A percentile compares a stretch with the other conserved stretches of the same genome.
phyloP scores from a whole-genome alignment of 2,329 filamentous ascomycete genomes.

The Pyrenophora graminea region DNA sequence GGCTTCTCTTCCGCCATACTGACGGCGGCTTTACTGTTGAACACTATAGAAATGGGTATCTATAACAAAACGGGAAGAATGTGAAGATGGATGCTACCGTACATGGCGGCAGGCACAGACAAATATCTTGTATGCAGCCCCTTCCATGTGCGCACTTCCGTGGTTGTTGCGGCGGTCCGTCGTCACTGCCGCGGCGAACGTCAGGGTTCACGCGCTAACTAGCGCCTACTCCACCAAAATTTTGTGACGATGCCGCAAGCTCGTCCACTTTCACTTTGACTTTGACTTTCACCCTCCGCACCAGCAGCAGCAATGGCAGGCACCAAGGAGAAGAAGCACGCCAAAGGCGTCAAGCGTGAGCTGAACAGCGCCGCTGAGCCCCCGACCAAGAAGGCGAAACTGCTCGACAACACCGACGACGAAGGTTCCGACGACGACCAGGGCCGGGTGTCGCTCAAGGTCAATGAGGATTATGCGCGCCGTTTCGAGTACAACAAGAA shows the following conservation, averaged over 20 bases:
- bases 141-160: constrained; percentile 10
- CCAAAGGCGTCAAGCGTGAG: constrained; percentile 31
- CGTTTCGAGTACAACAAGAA: constrained; percentile 98
- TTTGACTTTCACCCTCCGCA: background rate
- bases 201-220: constrained; percentile 25
- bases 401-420: constrained; percentile 45
- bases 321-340: constrained; percentile 31
- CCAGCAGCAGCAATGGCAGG: constrained; percentile 26
- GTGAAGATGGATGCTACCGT: constrained; percentile 25
- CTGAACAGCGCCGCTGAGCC: constrained; percentile 26
- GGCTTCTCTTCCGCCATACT: constrained; percentile 45
- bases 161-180: constrained; percentile 20
- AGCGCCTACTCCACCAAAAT: constrained; percentile 29
- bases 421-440: constrained; percentile 33
- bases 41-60: constrained; percentile 9
- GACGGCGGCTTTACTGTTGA: constrained; percentile 1
- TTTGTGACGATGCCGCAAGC: constrained; percentile 23
- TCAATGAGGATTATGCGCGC: constrained; percentile 88
- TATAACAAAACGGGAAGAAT: constrained; percentile 4
- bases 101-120: constrained; percentile 19
- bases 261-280: background rate
- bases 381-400: constrained; percentile 42
- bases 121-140: constrained; percentile 14
- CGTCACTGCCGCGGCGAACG: constrained; percentile 26
- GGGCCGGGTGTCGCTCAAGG: constrained; percentile 59